phyloP scores from a whole-genome alignment of 345 rosid genomes.

The Arabidopsis suecica region DNA sequence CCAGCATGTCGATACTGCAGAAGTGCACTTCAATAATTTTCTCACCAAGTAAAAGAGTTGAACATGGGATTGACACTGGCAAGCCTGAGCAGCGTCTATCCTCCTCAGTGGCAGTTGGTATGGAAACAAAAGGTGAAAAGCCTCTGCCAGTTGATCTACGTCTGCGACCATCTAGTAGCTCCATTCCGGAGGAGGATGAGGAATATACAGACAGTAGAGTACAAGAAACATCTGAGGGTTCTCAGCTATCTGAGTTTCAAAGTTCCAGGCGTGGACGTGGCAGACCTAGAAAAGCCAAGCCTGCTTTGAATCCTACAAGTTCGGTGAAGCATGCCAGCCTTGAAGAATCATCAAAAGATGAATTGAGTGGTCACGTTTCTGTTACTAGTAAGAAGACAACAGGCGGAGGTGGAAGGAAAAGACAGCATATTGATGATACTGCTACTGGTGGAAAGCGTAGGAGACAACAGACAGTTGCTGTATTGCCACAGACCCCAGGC shows the following conservation, averaged over 20 bases:
- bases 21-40: constrained; percentile 67
- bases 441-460: constrained; percentile 65
- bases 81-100: constrained; percentile 43
- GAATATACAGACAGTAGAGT: constrained; percentile 54
- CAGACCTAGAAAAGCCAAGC: constrained; percentile 51
- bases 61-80: constrained; percentile 41
- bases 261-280: constrained; percentile 52
- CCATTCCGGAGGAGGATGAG: constrained; percentile 47
- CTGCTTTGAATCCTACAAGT: constrained; percentile 52
- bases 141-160: constrained; percentile 42
- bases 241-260: constrained; percentile 64
- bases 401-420: constrained; percentile 56
- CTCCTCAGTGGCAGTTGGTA: constrained; percentile 29
- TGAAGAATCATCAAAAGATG: constrained; percentile 48
- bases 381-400: constrained; percentile 47
- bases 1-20: constrained; percentile 62
- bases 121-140: constrained; percentile 42
- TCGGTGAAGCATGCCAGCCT: constrained; percentile 57
- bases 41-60: constrained; percentile 65
- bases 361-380: constrained; percentile 48
- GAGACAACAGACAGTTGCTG: constrained; percentile 60
- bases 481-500: constrained; percentile 59
- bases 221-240: constrained; percentile 63
- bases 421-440: constrained; percentile 64
- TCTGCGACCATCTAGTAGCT: constrained; percentile 45